phyloP scores from a whole-genome alignment of 371 early-diverging fungal genomes.

The Amoeboradix gromovi region DNA sequence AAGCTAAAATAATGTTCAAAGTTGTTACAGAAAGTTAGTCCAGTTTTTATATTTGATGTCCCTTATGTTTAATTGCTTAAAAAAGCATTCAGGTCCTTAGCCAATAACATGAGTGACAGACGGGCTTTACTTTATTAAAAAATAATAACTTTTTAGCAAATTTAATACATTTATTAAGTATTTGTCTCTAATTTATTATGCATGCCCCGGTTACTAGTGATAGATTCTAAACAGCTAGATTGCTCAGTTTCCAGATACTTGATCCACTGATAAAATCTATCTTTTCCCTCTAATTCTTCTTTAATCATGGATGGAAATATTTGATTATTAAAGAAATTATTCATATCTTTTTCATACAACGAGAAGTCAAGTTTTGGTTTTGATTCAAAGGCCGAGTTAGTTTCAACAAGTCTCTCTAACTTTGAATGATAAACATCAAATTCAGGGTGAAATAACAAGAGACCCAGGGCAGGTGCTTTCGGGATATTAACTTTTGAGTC shows the following conservation, averaged over 20 bases:
- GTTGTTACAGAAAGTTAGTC: too few species aligned
- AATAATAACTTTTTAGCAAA: too few species aligned
- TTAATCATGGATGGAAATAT: neutral
- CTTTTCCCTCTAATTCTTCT: neutral
- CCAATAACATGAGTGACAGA: too few species aligned
- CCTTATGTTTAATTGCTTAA: too few species aligned
- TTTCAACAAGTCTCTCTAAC: neutral
- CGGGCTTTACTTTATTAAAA: too few species aligned
- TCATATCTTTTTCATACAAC: neutral
- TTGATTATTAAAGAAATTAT: neutral
- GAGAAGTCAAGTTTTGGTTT: neutral
- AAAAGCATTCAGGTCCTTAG: too few species aligned
- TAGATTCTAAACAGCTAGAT: neutral
- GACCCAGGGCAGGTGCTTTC: slow-evolving; percentile 86
- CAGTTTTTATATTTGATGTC: too few species aligned
- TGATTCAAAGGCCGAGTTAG: neutral
- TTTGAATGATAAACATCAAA: slow-evolving; percentile 7
- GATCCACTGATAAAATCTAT: neutral
- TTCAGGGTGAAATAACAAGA: slow-evolving; percentile 48
- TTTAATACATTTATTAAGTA: too few species aligned
- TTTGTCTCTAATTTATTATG: too few species aligned
- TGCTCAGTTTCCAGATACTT: neutral
- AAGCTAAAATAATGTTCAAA: too few species aligned
- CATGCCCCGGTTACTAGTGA: too few species aligned
- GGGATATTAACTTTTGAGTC: slow-evolving; percentile 59